phyloP scores from a whole-genome alignment of 768 basidiomycete species.

The Sutorius australiensis region DNA sequence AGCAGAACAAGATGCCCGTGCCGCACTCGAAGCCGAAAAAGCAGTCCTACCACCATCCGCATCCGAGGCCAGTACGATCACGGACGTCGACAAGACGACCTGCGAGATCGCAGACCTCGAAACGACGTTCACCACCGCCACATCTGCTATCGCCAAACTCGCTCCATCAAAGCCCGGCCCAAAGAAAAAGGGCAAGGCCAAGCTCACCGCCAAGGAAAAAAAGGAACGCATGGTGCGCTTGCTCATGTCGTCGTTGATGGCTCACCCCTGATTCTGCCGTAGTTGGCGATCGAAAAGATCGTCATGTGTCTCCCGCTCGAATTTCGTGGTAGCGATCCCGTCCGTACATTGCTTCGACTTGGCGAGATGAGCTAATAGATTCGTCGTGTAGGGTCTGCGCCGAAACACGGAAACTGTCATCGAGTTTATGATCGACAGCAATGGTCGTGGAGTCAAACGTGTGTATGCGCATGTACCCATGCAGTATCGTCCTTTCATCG shows the following conservation, averaged over 20 bases:
- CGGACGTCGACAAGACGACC: conserved; percentile 31
- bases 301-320: conserved; percentile 80
- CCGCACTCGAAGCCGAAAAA: conserved; percentile 52
- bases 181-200: conserved; percentile 57
- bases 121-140: conserved; percentile 34
- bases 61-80: conserved; percentile 9
- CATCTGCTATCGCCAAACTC: conserved; percentile 37
- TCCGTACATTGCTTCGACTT: conserved; percentile 35
- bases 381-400: conserved; percentile 54
- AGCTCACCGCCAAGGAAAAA: conserved; percentile 75
- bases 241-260: no score
- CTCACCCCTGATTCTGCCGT: background rate
- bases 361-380: background rate
- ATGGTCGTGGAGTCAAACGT: conserved; percentile 44
- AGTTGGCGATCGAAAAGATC: conserved; percentile 66
- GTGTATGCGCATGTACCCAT: conserved; percentile 35
- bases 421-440: conserved; percentile 52
- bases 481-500: background rate
- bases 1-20: conserved; percentile 54
- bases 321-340: conserved; percentile 85
- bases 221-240: conserved; percentile 67
- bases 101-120: conserved; percentile 29
- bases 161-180: conserved; percentile 40
- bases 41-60: conserved; percentile 32
- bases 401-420: conserved; percentile 80